Evolutionary conservation across 2,329 filamentous ascomycete genomes (phyloP), one percentile per base, ranked within the genome.

Genomic region (Dendryphion nanum): DNA sequence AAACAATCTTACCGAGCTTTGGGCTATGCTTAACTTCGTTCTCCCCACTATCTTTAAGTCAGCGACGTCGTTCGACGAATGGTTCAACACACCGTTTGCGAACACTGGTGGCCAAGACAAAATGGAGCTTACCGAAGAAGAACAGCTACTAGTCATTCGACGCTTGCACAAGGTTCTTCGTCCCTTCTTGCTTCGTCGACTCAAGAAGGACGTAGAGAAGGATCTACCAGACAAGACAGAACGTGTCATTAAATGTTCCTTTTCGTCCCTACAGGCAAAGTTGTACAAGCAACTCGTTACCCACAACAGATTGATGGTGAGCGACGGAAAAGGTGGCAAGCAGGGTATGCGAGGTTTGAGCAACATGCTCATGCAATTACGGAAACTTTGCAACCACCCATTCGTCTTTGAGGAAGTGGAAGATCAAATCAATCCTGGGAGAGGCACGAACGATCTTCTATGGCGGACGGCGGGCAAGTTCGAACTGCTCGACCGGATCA

Each of bases 321-420:
- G 89, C 66, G 91, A 97, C 61, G 89, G 88, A 59, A 95, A 95
- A 71, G 90, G 89, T 46, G 90, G 90, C 58, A 96, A 95, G 80
- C 89, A 89, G 32, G 87, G 86, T 52, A 86, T 94, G 69, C 89
- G 89, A 62, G 93, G 93, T 65, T 74, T 98, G 46, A 97, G 91
- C 76, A 98, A 98, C 71, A 98, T 98, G 90, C 88, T 98, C 45
- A 98, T 98, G 93, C 93, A 98, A 71, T 74, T 98, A 60, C 86
- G 93, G 61, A 98, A 98, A 72, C 83, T 98, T 35, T 98, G 93
- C 74, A 98, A 98, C 66, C 93, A 98, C 73, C 93, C 93, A 0
- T 98, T 98, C 61, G 93, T 98, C 17, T 98, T 98, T 56, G 90
- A 95, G 57, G 87, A 95, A 53, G 93, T 98, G 29, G 93, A 98